phyloP scores from a whole-genome alignment of 192 early-diverging fungal genomes.

The Gorgonomyces haynaldii region DNA sequence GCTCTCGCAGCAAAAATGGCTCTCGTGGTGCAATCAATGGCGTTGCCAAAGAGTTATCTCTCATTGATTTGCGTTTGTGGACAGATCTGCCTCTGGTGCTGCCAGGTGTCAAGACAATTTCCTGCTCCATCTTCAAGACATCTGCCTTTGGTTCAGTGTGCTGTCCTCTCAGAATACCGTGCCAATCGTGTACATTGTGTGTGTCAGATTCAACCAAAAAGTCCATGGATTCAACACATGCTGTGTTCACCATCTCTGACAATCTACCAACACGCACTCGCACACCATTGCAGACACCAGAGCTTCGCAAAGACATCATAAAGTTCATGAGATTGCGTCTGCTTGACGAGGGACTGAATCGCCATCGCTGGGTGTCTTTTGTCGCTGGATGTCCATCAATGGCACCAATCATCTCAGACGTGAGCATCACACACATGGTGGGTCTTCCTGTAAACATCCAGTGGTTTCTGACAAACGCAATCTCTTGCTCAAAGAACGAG shows the following conservation, averaged over 20 bases:
- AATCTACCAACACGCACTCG: conserved; percentile 67
- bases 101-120: no score
- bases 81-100: no score
- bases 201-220: conserved; percentile 50
- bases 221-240: conserved; percentile 67
- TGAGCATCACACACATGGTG: conserved; percentile 64
- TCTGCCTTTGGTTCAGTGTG: no score
- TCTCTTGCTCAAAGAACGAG: conserved; percentile 60
- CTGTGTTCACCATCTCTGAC: conserved; percentile 64
- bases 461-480: conserved; percentile 61
- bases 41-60: no score
- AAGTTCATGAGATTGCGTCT: conserved; percentile 65
- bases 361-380: conserved; percentile 21
- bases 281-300: conserved; percentile 51
- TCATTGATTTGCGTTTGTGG: no score
- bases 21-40: no score
- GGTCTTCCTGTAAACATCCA: conserved; percentile 65
- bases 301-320: conserved; percentile 63
- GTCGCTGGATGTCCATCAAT: conserved; percentile 21
- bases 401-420: conserved; percentile 66
- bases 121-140: no score
- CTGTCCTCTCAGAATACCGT: conserved; percentile 26
- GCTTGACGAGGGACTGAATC: conserved; percentile 20
- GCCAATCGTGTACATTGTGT: conserved; percentile 29
- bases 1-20: no score